Base-by-base conservation (phyloP, 2,329 filamentous ascomycete species). In the Colletotrichum sublineola region DNA sequence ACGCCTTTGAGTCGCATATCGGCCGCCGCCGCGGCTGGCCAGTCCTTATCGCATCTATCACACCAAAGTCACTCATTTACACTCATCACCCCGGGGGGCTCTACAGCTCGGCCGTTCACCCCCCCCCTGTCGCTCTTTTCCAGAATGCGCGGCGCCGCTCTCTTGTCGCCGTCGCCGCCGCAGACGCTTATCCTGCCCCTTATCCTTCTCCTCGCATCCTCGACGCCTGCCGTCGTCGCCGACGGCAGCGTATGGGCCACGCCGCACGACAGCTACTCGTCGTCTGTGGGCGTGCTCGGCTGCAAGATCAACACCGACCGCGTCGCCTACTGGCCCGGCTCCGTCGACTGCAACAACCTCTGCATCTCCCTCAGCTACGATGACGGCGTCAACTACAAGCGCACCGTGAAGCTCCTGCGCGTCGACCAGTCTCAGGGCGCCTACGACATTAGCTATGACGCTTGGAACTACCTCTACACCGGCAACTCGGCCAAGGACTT, bases 271-370 rank as follows among this genome's bases (percentile, higher is more conserved):
- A 81, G 80, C 73, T 87, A 82, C 78, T 85, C 84, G 1, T 86
- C 84, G 1, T 86, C 85, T 0, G 78, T 86, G 55, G 86, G 86
- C 57, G 85, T 87, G 2, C 80, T 87, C 14, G 86, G 86, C 57
- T 88, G 86, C 82, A 85, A 87, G 75, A 81, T 88, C 77, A 78
- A 88, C 78, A 86, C 84, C 46, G 84, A 88, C 78, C 84, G 86
- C 58, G 82, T 88, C 66, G 86, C 86, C 46, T 88, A 88, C 80
- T 88, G 85, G 84, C 86, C 86, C 4, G 75, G 75, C 55, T 77
- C 80, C 4, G 81, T 85, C 44, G 81, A 82, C 78, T 88, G 86
- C 81, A 79, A 81, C 79, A 84, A 83, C 74, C 78, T 87, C 68
- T 77, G 73, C 71, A 86, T 86, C 77, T 80, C 86, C 65, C 73